Evolutionary conservation across 2,329 filamentous ascomycete species (phyloP).

Genomic region (Cladosporium sp.): DNA sequence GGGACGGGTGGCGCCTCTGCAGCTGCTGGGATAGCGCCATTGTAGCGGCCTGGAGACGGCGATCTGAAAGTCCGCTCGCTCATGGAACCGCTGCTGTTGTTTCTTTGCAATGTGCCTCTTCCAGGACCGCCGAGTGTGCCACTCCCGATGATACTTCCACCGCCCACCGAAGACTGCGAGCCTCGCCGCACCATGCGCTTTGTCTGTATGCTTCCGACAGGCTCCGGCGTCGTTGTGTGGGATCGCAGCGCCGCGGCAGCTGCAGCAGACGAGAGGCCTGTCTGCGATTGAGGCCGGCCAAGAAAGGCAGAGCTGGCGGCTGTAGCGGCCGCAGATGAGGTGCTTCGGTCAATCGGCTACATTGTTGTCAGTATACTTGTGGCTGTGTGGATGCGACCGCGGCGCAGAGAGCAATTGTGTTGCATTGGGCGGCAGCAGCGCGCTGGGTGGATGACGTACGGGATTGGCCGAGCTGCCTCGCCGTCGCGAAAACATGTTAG

Average conservation of each 20-base stretch:
- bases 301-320: constrained; percentile 73
- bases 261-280: constrained; percentile 74
- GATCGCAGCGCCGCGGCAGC: constrained; percentile 80
- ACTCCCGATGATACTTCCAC: constrained; percentile 34
- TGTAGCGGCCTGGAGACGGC: constrained; percentile 55
- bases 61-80: constrained; percentile 81
- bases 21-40: constrained; percentile 21
- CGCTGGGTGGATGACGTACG: constrained; percentile 25
- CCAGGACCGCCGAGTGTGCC: constrained; percentile 28
- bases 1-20: constrained; percentile 67
- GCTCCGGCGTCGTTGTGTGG: constrained; percentile 71
- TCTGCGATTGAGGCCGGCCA: constrained; percentile 59
- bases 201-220: constrained; percentile 78
- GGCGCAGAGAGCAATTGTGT: constrained; percentile 4
- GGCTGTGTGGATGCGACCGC: background rate
- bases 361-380: background rate
- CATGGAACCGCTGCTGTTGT: constrained; percentile 76
- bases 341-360: constrained; percentile 53
- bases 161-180: constrained; percentile 66
- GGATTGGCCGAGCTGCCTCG: constrained; percentile 24
- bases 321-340: constrained; percentile 71
- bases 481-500: constrained; percentile 25
- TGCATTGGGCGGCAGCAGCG: background rate
- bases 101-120: constrained; percentile 53
- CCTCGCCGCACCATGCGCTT: constrained; percentile 75